Evolutionary conservation across 208 protist species (phyloP).

Genomic region (Leishmania turanica): DNA sequence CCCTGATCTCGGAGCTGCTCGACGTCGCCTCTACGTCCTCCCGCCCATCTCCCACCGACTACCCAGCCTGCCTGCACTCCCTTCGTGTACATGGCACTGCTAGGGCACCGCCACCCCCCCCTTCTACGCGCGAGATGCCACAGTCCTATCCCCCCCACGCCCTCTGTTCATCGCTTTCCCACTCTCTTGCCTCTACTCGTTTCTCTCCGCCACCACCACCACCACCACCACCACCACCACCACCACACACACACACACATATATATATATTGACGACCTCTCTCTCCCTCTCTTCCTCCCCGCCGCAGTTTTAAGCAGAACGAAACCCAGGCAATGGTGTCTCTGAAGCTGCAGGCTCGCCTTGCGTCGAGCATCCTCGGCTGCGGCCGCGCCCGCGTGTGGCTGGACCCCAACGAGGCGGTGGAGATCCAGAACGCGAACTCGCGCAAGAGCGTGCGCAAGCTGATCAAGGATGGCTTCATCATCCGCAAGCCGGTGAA

Average conservation of each 20-base stretch:
- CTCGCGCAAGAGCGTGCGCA: slow-evolving; percentile 96
- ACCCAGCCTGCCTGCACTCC: neutral
- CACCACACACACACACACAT: too few relatives aligned
- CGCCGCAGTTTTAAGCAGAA: too few relatives aligned
- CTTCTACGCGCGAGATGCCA: neutral
- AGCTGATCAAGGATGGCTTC: slow-evolving; percentile 97
- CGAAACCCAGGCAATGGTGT: slow-evolving; percentile 52
- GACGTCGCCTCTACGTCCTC: neutral
- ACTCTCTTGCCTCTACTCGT: neutral
- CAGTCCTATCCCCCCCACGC: neutral
- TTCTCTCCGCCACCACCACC: neutral
- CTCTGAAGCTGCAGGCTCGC: slow-evolving; percentile 97
- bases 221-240: neutral
- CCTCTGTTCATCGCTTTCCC: neutral
- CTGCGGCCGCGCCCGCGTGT: slow-evolving; percentile 97
- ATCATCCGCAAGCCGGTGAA: slow-evolving; percentile 97
- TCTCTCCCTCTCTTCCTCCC: neutral
- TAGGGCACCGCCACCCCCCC: neutral
- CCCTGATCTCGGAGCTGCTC: neutral
- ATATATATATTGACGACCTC: neutral
- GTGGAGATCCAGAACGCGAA: slow-evolving; percentile 97
- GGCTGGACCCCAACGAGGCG: slow-evolving; percentile 98
- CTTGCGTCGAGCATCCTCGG: slow-evolving; percentile 98
- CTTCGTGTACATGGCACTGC: neutral
- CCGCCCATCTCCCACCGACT: neutral